phyloP scores from a whole-genome alignment of 1,139 yeast genomes.

The Protomyces arabidopsidicola region DNA sequence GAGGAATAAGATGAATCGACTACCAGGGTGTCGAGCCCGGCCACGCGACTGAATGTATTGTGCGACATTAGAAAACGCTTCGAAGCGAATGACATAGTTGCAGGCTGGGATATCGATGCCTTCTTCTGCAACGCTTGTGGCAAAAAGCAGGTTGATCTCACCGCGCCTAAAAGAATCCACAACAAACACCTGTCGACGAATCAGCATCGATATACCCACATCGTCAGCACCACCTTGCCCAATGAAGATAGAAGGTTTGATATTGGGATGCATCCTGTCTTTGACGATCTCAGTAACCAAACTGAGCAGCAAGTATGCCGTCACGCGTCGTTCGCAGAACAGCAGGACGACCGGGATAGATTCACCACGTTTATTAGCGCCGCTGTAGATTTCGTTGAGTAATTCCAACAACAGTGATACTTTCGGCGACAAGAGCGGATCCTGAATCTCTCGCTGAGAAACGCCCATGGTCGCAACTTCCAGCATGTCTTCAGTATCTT shows the following conservation, averaged over 20 bases:
- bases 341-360: constrained; percentile 16
- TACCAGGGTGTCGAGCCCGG: constrained; percentile 23
- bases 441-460: background rate
- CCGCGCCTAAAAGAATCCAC: constrained; percentile 25
- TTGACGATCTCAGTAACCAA: constrained; percentile 1
- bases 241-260: constrained; percentile 26
- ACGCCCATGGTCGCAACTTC: background rate
- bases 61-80: constrained; percentile 22
- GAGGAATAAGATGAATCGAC: constrained; percentile 1
- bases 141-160: constrained; percentile 23
- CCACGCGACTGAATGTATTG: constrained; percentile 31
- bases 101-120: constrained; percentile 29
- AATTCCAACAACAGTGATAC: constrained; percentile 20
- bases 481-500: background rate
- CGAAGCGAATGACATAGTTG: constrained; percentile 28
- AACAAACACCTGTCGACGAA: constrained; percentile 23
- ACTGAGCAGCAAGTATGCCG: constrained; percentile 27
- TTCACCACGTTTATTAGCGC: background rate
- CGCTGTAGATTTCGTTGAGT: constrained; percentile 6
- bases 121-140: constrained; percentile 33
- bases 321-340: constrained; percentile 29
- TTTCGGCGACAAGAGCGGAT: constrained; percentile 18
- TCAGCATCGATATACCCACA: constrained; percentile 26
- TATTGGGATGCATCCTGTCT: background rate
- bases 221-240: constrained; percentile 30